Base-by-base conservation (phyloP, 2,329 filamentous ascomycete genomes). In the Penicillium rolfsii region DNA sequence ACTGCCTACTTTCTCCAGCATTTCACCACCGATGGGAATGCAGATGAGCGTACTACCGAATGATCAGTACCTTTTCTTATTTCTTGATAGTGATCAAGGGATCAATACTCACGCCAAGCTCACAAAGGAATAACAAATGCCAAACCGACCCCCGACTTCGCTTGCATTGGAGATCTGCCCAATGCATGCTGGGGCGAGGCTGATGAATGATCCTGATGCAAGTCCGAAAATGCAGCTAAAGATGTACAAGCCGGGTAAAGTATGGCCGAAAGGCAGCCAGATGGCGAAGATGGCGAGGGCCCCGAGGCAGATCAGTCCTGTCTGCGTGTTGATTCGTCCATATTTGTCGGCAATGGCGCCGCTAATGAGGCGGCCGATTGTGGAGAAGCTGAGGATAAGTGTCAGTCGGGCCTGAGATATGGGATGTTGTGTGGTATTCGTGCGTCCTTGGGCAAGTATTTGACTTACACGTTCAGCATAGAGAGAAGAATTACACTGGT, bases 61-160 rank as follows among this genome's bases (percentile, higher is more conserved):
- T 14, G 8, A 22, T 38, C 33, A 35, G 50, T n/a, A 22, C 5
- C 5, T 28, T 1, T 28, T 19, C 9, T 4, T 16, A 19, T 4
- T 14, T 16, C 8, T 35, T 11, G 1, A 35, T 50, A 2, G 12
- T 28, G 2, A 11, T 6, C 7, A 5, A 35, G 7, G 0, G 28
- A 12, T 22, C 19, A 12, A 5, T 4, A 71, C 73, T 57, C 61
- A 76, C 73, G 81, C 77, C 58, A 84, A 78, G 41, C 78, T 80
- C 12, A 80, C 79, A 26, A 83, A 67, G 14, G 81, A 81, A 64
- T 83, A 83, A 69, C 79, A 80, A 2, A 82, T 81, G 0, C 82
- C 82, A 71, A 75, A 81, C 24, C 79, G 78, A 60, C 79, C 70
- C 7, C 81, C 81, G 45, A 82, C 82, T 50, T 83, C 78, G 52